Percentiles rank a stretch among this genome's conserved stretches.
phyloP scores from a whole-genome alignment of 805 yeast genomes.

The Candida peoriensis region DNA sequence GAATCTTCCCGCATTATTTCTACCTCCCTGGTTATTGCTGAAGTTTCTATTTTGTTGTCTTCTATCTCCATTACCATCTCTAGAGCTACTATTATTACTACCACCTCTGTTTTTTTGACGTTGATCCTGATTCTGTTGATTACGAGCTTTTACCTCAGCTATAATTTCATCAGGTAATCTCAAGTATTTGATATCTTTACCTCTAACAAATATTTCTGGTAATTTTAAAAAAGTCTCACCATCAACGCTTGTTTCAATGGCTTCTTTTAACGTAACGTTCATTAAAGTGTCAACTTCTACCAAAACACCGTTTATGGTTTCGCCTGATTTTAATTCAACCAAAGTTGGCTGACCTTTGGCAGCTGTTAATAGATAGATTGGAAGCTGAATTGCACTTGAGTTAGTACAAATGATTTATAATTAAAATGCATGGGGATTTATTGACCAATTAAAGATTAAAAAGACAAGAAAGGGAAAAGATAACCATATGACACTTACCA shows the following conservation, averaged over 20 bases:
- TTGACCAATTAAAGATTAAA: no score
- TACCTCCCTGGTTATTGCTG: conserved; percentile 24
- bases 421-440: no score
- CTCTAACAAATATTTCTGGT: conserved; percentile 77
- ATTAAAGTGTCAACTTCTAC: conserved; percentile 91
- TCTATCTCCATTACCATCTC: conserved; percentile 20
- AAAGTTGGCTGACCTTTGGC: conserved; percentile 84
- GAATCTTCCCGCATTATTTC: conserved; percentile 18
- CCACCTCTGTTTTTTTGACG: conserved; percentile 38
- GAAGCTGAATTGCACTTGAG: conserved; percentile 77
- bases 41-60: conserved; percentile 29
- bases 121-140: conserved; percentile 44
- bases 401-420: no score
- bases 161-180: conserved; percentile 73
- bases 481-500: no score
- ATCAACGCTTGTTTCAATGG: conserved; percentile 55
- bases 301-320: conserved; percentile 77
- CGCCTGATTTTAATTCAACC: conserved; percentile 90
- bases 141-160: conserved; percentile 69
- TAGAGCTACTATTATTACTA: conserved; percentile 36
- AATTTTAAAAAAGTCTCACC: conserved; percentile 60
- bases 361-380: conserved; percentile 83
- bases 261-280: conserved; percentile 84
- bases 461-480: no score
- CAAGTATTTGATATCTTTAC: conserved; percentile 74